Conservation (phyloP, 2,329 filamentous ascomycete genomes). For the Fusarium brevicatenulatum region DNA sequence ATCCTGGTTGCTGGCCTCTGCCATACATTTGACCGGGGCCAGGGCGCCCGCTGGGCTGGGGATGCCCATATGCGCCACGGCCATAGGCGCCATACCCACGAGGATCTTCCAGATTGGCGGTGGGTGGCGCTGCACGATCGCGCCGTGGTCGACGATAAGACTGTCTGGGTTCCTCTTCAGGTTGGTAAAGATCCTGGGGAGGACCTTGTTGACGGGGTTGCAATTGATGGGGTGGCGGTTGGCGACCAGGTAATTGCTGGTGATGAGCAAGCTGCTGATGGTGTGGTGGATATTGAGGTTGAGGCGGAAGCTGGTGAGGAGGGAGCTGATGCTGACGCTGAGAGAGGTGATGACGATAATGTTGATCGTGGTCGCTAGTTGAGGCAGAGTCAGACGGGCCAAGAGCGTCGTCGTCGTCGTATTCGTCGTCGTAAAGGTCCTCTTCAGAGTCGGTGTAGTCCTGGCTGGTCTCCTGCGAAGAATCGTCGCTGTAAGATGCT, state of each 20-base stretch:
- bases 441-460: conserved; percentile 47
- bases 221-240: conserved; percentile 49
- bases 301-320: conserved; percentile 45
- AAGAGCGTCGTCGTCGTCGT: conserved; percentile 58
- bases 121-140: conserved; percentile 45
- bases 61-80: conserved; percentile 45
- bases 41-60: conserved; percentile 17
- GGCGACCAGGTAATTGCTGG: conserved; percentile 45
- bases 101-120: conserved; percentile 71
- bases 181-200: conserved; percentile 47
- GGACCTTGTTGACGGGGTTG: conserved; percentile 51
- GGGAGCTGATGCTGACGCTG: conserved; percentile 49
- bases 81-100: conserved; percentile 68
- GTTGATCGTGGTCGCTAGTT: conserved; percentile 31
- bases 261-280: conserved; percentile 47
- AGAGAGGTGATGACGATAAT: conserved; percentile 46
- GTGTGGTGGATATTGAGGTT: conserved; percentile 49
- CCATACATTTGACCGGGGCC: conserved; percentile 45
- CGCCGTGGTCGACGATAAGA: conserved; percentile 38
- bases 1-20: conserved; percentile 50
- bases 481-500: conserved; percentile 53
- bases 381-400: conserved; percentile 70
- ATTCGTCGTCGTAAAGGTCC: conserved; percentile 51
- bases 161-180: conserved; percentile 39
- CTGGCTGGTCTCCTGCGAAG: conserved; percentile 46